These are phyloP conservation scores for Teratosphaeria zuluensis DNA, from an alignment of 2,329 filamentous ascomycete genomes.

Conservation along the genomic window DNA sequence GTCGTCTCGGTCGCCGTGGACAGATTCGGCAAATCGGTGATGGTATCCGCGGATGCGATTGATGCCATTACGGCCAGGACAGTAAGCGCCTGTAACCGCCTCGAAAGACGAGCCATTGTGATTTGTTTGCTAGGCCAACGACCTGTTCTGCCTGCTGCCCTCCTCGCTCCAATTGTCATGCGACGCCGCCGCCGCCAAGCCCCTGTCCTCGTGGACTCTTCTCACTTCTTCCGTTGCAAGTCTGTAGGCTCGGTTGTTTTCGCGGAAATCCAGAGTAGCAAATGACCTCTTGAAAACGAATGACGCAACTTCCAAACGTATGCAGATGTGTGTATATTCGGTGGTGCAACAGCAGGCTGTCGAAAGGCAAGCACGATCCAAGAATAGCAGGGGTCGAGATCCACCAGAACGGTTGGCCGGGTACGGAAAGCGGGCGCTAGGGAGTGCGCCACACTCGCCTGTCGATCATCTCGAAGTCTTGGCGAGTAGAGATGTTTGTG, in stretches of 20 bases:
- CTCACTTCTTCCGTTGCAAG: neutral
- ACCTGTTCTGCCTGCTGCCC: neutral
- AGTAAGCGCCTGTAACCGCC: conserved; percentile 10
- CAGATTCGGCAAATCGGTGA: conserved; percentile 20
- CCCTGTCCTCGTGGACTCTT: neutral
- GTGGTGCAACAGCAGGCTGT: neutral
- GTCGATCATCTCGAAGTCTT: conserved; percentile 1
- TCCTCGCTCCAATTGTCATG: neutral
- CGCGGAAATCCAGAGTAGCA: neutral
- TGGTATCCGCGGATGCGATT: conserved; percentile 11
- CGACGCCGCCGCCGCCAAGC: neutral
- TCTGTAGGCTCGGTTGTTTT: neutral
- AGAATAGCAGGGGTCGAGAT: neutral
- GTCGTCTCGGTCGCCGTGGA: conserved; percentile 14
- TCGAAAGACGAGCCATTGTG: conserved; percentile 5
- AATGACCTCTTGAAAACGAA: neutral
- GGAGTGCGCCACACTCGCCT: neutral
- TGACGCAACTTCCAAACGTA: neutral
- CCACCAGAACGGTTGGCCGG: neutral
- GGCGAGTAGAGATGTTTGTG: neutral
- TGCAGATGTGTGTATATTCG: neutral
- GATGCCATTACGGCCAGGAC: conserved; percentile 15
- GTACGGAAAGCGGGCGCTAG: neutral
- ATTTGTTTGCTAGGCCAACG: neutral
- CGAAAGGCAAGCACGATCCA: neutral